Evolutionary conservation across 345 rosid genomes (phyloP), one percentile per base, ranked within the genome.

Genomic region (Populus deltoides): DNA sequence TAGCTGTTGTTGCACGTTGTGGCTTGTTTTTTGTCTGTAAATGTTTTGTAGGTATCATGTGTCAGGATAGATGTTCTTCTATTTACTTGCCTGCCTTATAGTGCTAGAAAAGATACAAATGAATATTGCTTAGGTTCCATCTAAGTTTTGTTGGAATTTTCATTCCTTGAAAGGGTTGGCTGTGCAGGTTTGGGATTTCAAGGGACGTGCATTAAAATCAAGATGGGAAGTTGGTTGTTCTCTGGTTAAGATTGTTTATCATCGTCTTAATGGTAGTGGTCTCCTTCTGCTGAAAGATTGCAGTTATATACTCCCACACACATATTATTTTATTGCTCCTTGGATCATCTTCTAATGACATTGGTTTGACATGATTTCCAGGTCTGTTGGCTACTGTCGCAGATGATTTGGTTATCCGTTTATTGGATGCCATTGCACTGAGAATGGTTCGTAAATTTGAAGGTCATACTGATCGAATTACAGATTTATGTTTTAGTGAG

Each of bases 131-230:
- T 81, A 45, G 25, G 10, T 45, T 65, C 31, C 39, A 43, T 67
- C 66, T 61, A 65, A 70, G 65, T 61, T 77, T 72, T 43, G 20
- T 41, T 39, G 67, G 73, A 66, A 73, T 45, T 77, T 78, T 39
- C 29, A 29, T 29, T 29, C 29, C 67, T 31, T 61, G 35, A 38
- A 41, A 71, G 24, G 39, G 18, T 72, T 66, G 62, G 39, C 39
- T n/a, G 13, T 85, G 79, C 82, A 96, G 99, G 94, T 96, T 77
- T 96, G 98, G 99, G 93, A 92, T 91, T 96, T 96, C 87, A 96
- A 92, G 78, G 89, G 88, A 69, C 82, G 86, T 36, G 89, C 80
- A 75, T 62, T 91, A 63, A 92, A 89, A 85, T 90, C 96, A 66
- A 86, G 82, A 81, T 96, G 92, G 98, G 94, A 96, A 86, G 78